These are phyloP conservation scores for Pseudozyma hubeiensis DNA, from an alignment of 1,284 basidiomycete species.

Conservation along the genomic window DNA sequence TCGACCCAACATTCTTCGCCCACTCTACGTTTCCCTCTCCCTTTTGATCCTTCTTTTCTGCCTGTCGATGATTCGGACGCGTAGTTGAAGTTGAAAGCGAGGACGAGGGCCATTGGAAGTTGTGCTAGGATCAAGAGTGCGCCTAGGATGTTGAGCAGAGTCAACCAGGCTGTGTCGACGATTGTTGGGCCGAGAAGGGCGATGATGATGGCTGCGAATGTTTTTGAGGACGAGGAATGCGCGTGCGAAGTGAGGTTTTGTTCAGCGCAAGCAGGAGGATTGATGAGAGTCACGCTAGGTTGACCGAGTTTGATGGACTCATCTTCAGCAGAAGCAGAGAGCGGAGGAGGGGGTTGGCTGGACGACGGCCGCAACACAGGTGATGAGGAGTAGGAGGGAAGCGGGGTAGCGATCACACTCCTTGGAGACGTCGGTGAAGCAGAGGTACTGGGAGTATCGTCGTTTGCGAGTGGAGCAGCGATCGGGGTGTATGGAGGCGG, in stretches of 20 bases:
- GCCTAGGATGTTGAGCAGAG: constrained; percentile 14
- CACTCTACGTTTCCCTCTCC: background rate
- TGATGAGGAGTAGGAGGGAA: constrained; percentile 14
- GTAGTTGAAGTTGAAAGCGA: background rate
- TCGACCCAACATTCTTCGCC: background rate
- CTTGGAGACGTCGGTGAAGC: background rate
- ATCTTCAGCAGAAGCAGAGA: too few species aligned
- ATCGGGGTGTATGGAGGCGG: background rate
- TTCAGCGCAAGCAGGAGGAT: background rate
- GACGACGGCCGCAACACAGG: constrained; percentile 1
- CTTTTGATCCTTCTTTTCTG: background rate
- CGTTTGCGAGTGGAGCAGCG: too few species aligned
- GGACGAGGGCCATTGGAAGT: constrained; percentile 8
- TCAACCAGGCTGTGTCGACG: background rate
- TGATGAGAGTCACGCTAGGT: background rate
- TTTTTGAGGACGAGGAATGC: background rate
- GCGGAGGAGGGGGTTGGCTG: background rate
- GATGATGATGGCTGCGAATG: background rate
- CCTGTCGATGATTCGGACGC: background rate
- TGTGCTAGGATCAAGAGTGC: constrained; percentile 6
- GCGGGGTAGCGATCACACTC: background rate
- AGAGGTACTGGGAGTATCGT: background rate
- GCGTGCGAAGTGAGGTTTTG: background rate
- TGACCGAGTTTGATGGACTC: background rate
- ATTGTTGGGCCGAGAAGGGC: background rate